Conservation (phyloP, 2,329 filamentous ascomycete genomes). For the Chalaropsis thielavioides region DNA sequence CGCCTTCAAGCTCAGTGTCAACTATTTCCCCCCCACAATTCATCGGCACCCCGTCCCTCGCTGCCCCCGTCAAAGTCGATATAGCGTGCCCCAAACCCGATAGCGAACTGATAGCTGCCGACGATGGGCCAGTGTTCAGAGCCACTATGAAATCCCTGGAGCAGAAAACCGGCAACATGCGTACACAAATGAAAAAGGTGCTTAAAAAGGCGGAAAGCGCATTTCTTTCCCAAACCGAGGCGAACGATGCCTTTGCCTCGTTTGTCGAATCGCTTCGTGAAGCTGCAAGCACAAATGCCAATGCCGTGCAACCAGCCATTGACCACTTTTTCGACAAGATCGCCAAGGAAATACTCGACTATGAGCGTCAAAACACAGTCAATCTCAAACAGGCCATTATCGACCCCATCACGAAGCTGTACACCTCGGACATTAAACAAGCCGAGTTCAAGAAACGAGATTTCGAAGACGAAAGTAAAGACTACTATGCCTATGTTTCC, state of each 20-base stretch:
- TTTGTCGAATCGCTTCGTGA: conserved; percentile 82
- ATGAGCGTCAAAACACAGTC: conserved; percentile 68
- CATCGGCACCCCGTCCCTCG: conserved; percentile 18
- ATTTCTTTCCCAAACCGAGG: conserved; percentile 60
- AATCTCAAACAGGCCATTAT: conserved; percentile 91
- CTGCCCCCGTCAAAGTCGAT: conserved; percentile 58
- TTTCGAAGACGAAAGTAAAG: conserved; percentile 96
- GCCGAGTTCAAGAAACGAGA: conserved; percentile 93
- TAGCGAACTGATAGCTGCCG: conserved; percentile 70
- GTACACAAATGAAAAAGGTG: conserved; percentile 87
- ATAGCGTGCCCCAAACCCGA: conserved; percentile 71
- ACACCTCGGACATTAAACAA: conserved; percentile 93
- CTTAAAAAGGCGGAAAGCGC: conserved; percentile 87
- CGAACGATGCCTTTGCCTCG: conserved; percentile 68
- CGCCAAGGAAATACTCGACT: conserved; percentile 72
- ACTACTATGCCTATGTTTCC: conserved; percentile 92
- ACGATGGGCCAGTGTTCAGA: conserved; percentile 89
- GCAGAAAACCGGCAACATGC: conserved; percentile 92
- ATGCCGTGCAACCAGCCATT: conserved; percentile 89
- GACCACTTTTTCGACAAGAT: conserved; percentile 99
- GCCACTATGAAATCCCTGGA: conserved; percentile 94
- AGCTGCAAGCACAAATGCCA: conserved; percentile 78
- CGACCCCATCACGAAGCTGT: conserved; percentile 80
- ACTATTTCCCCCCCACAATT: conserved; percentile 22
- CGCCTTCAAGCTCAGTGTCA: conserved; percentile 13